A percentile compares a stretch with the other conserved stretches of the same genome.
Conservation (phyloP, 2,329 filamentous ascomycete genomes). For the Ophiobolus disseminans region DNA sequence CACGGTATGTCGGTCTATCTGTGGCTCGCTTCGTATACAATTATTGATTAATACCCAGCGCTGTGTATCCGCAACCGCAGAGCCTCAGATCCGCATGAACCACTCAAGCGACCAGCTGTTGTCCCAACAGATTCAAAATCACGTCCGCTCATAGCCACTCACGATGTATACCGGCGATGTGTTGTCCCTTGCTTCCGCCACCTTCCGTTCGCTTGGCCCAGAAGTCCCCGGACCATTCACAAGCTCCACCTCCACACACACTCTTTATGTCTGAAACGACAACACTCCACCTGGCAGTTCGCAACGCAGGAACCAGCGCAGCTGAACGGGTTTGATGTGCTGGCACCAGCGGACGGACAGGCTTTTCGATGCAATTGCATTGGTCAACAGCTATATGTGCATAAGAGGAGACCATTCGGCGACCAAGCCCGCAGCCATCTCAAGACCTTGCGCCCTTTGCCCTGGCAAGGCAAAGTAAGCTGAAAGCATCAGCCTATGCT, state of each 20-base stretch:
- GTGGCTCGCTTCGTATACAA: not conserved
- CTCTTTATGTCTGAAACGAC: constrained; percentile 17
- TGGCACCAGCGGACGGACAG: not conserved
- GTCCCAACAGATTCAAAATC: constrained; percentile 16
- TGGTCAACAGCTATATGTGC: not conserved
- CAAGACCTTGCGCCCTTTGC: not conserved
- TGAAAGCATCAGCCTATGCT: not conserved
- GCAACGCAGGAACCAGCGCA: constrained; percentile 14
- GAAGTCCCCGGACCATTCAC: constrained; percentile 23
- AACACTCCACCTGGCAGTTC: constrained; percentile 11
- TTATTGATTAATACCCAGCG: constrained; percentile 1
- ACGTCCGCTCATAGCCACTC: constrained; percentile 12
- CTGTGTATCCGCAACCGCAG: constrained; percentile 11
- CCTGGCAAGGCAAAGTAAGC: not conserved
- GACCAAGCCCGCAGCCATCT: not conserved
- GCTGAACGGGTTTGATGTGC: constrained; percentile 7
- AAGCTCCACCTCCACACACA: constrained; percentile 17
- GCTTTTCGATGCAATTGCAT: not conserved
- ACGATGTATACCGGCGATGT: constrained; percentile 1
- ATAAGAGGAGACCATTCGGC: not conserved
- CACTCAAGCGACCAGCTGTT: constrained; percentile 9
- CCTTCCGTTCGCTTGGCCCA: constrained; percentile 16
- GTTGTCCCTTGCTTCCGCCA: constrained; percentile 11
- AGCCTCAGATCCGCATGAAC: constrained; percentile 11
- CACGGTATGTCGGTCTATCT: constrained; percentile 24